Base-by-base conservation (phyloP, 2,329 filamentous ascomycete genomes). In the Apiospora saccharicola region DNA sequence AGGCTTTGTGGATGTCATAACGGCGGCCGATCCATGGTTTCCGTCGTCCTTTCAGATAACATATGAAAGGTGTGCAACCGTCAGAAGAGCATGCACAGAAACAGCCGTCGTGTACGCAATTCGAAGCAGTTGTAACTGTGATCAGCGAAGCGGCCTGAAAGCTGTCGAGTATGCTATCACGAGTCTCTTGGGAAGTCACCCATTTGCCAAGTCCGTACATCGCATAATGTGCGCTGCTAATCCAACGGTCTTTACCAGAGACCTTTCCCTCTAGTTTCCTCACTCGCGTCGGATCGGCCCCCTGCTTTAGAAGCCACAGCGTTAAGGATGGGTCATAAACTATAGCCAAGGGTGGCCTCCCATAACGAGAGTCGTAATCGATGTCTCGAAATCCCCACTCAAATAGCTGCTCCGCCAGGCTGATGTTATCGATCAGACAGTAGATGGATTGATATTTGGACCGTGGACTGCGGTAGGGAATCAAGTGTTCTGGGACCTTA, bases 1-100 rank as follows among this genome's bases (percentile, higher is more conserved):
- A 8, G 10, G 2, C 14, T 13, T 6, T 13, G 13, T 4, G 30
- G n/a, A 10, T n/a, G n/a, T n/a, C n/a, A n/a, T n/a, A n/a, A n/a
- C n/a, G n/a, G n/a, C n/a, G n/a, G n/a, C n/a, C n/a, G n/a, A n/a
- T n/a, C n/a, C n/a, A n/a, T n/a, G n/a, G n/a, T n/a, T n/a, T n/a
- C n/a, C n/a, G n/a, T n/a, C n/a, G 16, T 14, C 53, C 14, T 43
- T 68, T 71, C 26, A 71, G 13, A n/a, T 49, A 41, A 19, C 57
- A 71, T 26, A 41, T 37, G 16, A 71, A 68, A 16, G 70, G 70
- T 26, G 30, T 41, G 19, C 70, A 71, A 19, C 57, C 57, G 6
- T 41, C n/a, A 41, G 30, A 14, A 3, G 70, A 71, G 37, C 70
- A 71, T 24, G 46, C 53, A 14, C 44, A 71, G n/a, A 14, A 24